A percentile compares a stretch with the other conserved stretches of the same genome.
Evolutionary conservation across 2,329 filamentous ascomycete species (phyloP).

Genomic region (Scedosporium minutisporum): DNA sequence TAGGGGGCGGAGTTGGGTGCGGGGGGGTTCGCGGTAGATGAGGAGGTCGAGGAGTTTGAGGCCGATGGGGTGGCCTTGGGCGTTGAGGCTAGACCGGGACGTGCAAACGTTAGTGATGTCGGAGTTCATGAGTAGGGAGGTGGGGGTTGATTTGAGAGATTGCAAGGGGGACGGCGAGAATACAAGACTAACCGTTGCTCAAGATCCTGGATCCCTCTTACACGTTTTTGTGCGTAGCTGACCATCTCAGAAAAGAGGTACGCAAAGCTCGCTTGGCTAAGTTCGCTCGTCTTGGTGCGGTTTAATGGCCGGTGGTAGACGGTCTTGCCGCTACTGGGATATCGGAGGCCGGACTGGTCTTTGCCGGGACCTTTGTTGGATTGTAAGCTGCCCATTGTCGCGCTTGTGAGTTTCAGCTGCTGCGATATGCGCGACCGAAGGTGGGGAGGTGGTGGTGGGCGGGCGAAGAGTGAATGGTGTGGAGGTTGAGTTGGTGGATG

Average conservation of each 20-base stretch:
- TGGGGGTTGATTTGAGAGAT: background rate
- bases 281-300: conserved; percentile 76
- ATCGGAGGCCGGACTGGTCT: conserved; percentile 59
- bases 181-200: conserved; percentile 62
- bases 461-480: background rate
- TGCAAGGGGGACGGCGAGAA: background rate
- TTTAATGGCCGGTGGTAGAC: conserved; percentile 97
- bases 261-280: conserved; percentile 88
- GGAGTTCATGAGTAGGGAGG: conserved; percentile 7
- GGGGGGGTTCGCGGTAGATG: conserved; percentile 67
- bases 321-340: conserved; percentile 88
- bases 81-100: conserved; percentile 57
- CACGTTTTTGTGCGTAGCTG: conserved; percentile 79
- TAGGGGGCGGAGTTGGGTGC: conserved; percentile 67
- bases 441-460: background rate
- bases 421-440: background rate
- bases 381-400: conserved; percentile 41
- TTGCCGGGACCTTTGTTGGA: conserved; percentile 35
- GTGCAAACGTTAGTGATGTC: background rate
- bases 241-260: conserved; percentile 98
- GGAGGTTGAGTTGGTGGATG: background rate
- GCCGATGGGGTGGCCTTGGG: conserved; percentile 87
- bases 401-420: background rate
- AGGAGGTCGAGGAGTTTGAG: conserved; percentile 92
- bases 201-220: conserved; percentile 86